Evolutionary conservation across 2,329 filamentous ascomycete genomes (phyloP), one percentile per base, ranked within the genome.

Genomic region (Ophiostoma quercus): DNA sequence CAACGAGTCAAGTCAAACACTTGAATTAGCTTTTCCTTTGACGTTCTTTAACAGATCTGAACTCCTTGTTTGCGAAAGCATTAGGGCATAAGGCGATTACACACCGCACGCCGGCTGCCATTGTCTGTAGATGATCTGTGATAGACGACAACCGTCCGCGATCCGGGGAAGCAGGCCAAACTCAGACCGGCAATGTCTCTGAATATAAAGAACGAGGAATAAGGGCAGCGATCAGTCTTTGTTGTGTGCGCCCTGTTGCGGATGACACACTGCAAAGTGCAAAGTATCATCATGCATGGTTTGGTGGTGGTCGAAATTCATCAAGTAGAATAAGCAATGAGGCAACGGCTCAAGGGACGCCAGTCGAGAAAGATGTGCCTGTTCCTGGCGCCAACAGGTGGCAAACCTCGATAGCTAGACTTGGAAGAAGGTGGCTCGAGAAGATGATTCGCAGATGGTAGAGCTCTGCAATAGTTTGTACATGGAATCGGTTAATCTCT

Each of bases 351-450:
- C 22, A 60, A 60, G 2, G 60, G 60, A 4, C 60, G 60, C 60
- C 29, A 34, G 60, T 37, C 8, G 29, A 63, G 60, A 63, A 63
- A 63, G 60, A 34, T 63, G 60, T 63, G 29, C 60, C 60, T 34
- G 60, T 63, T 63, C 60, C 60, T 63, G 60, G 60, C 60, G 60
- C 60, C 60, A 34, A 19, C 29, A 7, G 60, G 60, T 63, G 60
- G 60, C 60, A 63, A 63, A 63, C 60, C 0, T 34, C 8, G 57
- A 63, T 63, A 63, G 25, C 4, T 16, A 60, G 54, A 60, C 14
- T 19, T 19, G 51, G 16, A 25, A 57, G 51, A 57, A 25, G 51
- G n/a, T 8, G 11, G 51, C 25, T 25, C 3, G 51, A 25, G n/a
- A 25, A 4, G n/a, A 57, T 25, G 51, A 57, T 57, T 57, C 51